Base-by-base conservation (phyloP, 2,329 filamentous ascomycete species). In the Parastagonospora avenae region DNA sequence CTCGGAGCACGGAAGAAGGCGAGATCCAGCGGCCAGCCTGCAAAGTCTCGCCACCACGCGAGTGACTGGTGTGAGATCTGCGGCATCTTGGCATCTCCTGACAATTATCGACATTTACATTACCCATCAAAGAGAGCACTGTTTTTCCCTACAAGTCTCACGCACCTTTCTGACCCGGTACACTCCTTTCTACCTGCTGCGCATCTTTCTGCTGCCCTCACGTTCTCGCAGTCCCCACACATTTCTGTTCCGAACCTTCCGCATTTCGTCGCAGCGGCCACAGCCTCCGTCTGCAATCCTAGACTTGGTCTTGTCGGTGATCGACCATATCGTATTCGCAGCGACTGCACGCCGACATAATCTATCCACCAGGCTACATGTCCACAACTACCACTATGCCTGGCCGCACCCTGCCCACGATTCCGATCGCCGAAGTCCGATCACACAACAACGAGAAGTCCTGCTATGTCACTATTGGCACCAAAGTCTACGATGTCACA, bases 401-500 rank as follows among this genome's bases (percentile, higher is more conserved):
- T 62, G 86, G 85, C 67, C 85, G 85, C 71, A 92, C 85, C 42
- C 85, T 97, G 42, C 93, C 93, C 50, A 93, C 88, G 27, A 88
- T 97, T 69, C 88, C 90, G 42, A 82, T 82, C 63, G 84, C 88
- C 61, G 90, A 99, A 72, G 86, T 99, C 68, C 85, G 88, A 74
- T 80, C 86, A 63, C 92, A 96, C 76, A 93, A 90, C 73, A 87
- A 85, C 40, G 78, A 79, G 42, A 85, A 91, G 70, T 96, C 91
- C 42, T 97, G 93, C 80, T 99, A 92, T 80, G 92, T 99, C 63
- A 94, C 90, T 2, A 81, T 97, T 47, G 92, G 91, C 56, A 83
- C 84, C 51, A 95, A 93, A 64, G 93, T 99, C 63, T 99, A 92
- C 82, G 93, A 99, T 79, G 83, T 99, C 58, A 97, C 94, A 52